Base-by-base conservation (phyloP, 1,139 yeast genomes). In the Kodamaea plutei region DNA sequence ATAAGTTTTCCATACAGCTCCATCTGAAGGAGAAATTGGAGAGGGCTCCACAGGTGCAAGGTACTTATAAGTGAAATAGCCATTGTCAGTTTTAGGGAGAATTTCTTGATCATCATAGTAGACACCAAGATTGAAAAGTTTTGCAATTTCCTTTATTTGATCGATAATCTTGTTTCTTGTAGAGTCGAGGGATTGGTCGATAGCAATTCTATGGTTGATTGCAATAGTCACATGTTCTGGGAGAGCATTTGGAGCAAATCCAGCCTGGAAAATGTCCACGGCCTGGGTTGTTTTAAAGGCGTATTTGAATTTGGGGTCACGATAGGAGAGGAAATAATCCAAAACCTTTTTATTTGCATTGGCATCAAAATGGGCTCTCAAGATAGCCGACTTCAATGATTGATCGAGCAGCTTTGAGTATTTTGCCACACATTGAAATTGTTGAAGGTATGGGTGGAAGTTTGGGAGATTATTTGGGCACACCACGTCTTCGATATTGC, bases 281-380 rank as follows among this genome's bases (percentile, higher is more conserved):
- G 88, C 84, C 48, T 79, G 85, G 6, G 84, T 70, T 1, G 88
- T 79, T n/a, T n/a, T n/a, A 28, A n/a, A n/a, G n/a, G n/a, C n/a
- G n/a, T n/a, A n/a, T n/a, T n/a, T n/a, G n/a, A n/a, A n/a, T n/a
- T n/a, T n/a, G n/a, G n/a, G n/a, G n/a, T n/a, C n/a, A n/a, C n/a
- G n/a, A n/a, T n/a, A 21, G 3, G 18, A 10, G 20, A 31, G 26
- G 31, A 70, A 51, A 39, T 58, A 58, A 3, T 64, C 52, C 23
- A 73, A 38, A 4, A 74, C 64, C 19, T 55, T 52, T 8, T 52
- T 30, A 41, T 71, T 73, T 5, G 82, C 68, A 6, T 48, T 42
- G 3, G 45, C 32, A 45, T 72, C 71, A 22, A 56, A 42, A 30
- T 63, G 63, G 3, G 79, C 67, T 23, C 48, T 54, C 35, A 69